Evolutionary conservation across 2,329 filamentous ascomycete species (phyloP), one percentile per base, ranked within the genome.

Genomic region (Ophiocordyceps australis): DNA sequence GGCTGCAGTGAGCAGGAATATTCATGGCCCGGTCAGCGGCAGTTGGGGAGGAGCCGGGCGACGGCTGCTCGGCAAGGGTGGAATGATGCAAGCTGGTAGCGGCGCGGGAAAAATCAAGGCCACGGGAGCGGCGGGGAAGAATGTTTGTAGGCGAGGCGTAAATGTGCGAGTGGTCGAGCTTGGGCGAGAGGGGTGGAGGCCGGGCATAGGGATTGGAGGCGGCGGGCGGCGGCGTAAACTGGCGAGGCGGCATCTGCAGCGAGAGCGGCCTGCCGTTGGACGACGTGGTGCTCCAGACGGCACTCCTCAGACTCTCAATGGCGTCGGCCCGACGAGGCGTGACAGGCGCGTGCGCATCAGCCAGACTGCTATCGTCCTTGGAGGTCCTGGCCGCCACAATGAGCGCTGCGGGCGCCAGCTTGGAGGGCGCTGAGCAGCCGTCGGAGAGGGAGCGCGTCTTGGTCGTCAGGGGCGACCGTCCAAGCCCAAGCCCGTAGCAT

Each of bases 21-120:
- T 65, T 70, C 57, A 74, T 67, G 15, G 62, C 68, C 34, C 58
- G 52, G 20, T 77, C 71, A 27, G 74, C 73, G 28, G 89, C 74
- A 9, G 76, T 85, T 1, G 89, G 89, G 1, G 85, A 94, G 0
- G 82, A 89, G 46, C 92, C 83, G 4, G 85, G 83, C 5, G 80
- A 89, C 1, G 80, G 78, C 46, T 76, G 70, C 38, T 93, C 81
- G 29, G 86, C 85, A 7, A 95, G 65, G 1, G 80, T 95, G 11
- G 86, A 94, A 50, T 95, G 89, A 52, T 95, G 89, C 14, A 98
- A 62, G 45, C 85, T 92, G 9, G 86, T 94, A 33, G 82, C 89
- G 9, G 85, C 85, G 37, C 86, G 69, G 21, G 86, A 86, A 49
- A 93, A 95, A 52, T 95, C 86, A 32, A 94, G 61, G 22, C 86